phyloP scores from a whole-genome alignment of 1,284 basidiomycete species.

The Calocybe gambosa region DNA sequence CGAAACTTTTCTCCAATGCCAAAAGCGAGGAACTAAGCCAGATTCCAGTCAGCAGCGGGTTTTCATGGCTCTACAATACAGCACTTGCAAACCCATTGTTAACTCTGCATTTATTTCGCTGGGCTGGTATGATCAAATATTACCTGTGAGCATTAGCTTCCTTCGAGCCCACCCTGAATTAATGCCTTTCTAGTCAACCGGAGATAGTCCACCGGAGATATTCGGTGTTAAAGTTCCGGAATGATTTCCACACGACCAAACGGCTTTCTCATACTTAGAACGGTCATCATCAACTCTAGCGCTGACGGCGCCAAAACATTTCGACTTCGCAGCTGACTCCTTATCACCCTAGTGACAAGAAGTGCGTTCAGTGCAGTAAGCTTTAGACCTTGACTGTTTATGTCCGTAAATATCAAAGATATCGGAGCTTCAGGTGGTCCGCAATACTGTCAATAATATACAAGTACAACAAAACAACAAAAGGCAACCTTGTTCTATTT shows the following conservation, averaged over 20 bases:
- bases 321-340: neutral
- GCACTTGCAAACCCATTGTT: conserved; percentile 32
- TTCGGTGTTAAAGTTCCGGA: neutral
- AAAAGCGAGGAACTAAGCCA: conserved; percentile 30
- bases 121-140: conserved; percentile 48
- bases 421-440: neutral
- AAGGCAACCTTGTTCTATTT: neutral
- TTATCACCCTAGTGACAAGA: neutral
- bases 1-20: conserved; percentile 22
- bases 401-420: neutral
- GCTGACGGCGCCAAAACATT: neutral
- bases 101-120: conserved; percentile 26
- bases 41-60: conserved; percentile 24
- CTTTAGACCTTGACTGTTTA: neutral
- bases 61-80: conserved; percentile 31
- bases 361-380: neutral
- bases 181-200: neutral
- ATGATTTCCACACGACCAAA: neutral
- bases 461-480: neutral
- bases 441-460: neutral
- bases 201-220: neutral
- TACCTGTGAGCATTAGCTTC: conserved; percentile 4
- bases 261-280: neutral
- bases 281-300: neutral
- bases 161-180: neutral